Evolutionary conservation across 2,329 filamentous ascomycete species (phyloP).

Genomic region (Diaporthe helianthi): DNA sequence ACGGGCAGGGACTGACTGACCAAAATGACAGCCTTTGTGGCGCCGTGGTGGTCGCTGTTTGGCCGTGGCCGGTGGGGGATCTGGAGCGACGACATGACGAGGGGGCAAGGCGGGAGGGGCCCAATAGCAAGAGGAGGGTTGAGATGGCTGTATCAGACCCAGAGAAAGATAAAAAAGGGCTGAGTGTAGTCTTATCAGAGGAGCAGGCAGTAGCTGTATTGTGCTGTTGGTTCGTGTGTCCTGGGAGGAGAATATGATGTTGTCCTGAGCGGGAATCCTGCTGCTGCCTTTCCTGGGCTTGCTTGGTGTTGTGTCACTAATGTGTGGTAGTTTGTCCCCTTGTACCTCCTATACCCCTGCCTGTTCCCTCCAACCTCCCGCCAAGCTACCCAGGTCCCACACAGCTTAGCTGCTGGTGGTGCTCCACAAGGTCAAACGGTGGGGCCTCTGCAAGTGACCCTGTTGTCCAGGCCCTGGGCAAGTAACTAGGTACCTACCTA

Average conservation of each 20-base stretch:
- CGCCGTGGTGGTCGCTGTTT: slow-evolving; percentile 56
- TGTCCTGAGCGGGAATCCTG: slow-evolving; percentile 20
- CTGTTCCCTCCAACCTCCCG: background rate
- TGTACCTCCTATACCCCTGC: background rate
- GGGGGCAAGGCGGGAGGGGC: background rate
- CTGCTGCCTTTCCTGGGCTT: background rate
- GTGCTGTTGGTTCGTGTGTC: background rate
- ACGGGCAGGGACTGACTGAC: slow-evolving; percentile 59
- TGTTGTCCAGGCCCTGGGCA: background rate
- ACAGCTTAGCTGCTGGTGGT: background rate
- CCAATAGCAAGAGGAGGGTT: background rate
- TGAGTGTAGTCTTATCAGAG: background rate
- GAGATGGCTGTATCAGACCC: background rate
- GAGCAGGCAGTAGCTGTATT: slow-evolving; percentile 2
- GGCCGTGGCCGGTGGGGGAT: slow-evolving; percentile 59
- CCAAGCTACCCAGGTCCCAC: background rate
- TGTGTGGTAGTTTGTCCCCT: background rate
- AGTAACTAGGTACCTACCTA: no score
- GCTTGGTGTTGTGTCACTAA: slow-evolving; percentile 6
- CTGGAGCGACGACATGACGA: slow-evolving; percentile 64
- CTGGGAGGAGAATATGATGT: background rate
- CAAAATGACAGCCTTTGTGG: slow-evolving; percentile 94
- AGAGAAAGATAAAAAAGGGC: no score
- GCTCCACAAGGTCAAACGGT: background rate
- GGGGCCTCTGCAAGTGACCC: background rate